Evolutionary conservation across 2,329 filamentous ascomycete genomes (phyloP), one percentile per base, ranked within the genome.

Genomic region (Talaromyces sp.): DNA sequence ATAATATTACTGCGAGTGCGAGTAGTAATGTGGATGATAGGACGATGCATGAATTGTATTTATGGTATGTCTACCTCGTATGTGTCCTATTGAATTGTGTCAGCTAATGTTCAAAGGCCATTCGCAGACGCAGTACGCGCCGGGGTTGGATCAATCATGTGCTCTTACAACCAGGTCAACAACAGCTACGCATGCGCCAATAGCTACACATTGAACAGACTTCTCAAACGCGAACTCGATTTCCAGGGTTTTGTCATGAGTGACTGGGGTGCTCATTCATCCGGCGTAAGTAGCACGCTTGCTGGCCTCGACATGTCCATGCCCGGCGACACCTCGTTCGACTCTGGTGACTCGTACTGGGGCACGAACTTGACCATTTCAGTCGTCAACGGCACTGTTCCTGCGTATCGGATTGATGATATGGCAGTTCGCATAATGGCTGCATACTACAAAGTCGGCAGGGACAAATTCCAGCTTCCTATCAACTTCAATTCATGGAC

Each of bases 401-500:
- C 94, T 0, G 87, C 90, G 70, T 96, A 90, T 85, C 87, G 94
- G 57, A 76, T 98, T 7, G 93, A 97, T 70, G 94, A 98, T 74
- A 96, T 97, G 89, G 91, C 87, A 4, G 90, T 92, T 78, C 88
- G 95, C 70, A 96, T 89, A 72, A 85, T 89, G 79, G 82, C 87
- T 58, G 86, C 85, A 2, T 89, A 85, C 74, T 89, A 87, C 76
- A 86, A 85, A 70, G 86, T 89, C 56, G 86, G 85, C 66, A 84
- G 86, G 63, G 84, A 86, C 64, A 75, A 75, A 45, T 71, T 76
- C 68, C 75, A 80, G 47, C 78, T 82, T 22, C 82, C 83, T 49
- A 87, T 91, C 76, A 98, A 93, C 83, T 97, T 97, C 79, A 89
- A 90, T 71, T 92, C 92, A 3, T 98, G 94, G 94, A 92, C 89